phyloP scores from a whole-genome alignment of 2,329 filamentous ascomycete genomes.

The Pestalotiopsis sp. region DNA sequence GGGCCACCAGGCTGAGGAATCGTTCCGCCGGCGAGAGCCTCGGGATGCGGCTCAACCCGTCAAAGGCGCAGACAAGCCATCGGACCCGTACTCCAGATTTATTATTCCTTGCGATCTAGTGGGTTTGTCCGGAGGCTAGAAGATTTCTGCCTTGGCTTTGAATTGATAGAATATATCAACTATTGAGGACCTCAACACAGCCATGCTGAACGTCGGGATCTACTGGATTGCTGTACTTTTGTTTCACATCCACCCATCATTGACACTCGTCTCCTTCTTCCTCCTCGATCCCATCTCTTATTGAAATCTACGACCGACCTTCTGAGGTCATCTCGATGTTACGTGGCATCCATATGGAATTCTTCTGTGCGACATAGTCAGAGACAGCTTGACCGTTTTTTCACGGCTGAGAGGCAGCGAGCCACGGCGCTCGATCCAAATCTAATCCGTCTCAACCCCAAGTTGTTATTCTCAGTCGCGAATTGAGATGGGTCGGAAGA shows the following conservation, averaged over 20 bases:
- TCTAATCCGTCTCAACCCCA: neutral
- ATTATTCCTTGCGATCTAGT: neutral
- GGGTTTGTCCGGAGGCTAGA: too few species aligned
- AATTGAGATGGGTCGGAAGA: too few species aligned
- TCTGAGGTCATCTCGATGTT: neutral
- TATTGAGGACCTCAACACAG: too few species aligned
- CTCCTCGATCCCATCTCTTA: neutral
- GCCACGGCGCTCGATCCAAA: neutral
- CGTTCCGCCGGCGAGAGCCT: neutral
- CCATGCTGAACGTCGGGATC: too few species aligned
- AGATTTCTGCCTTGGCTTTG: too few species aligned
- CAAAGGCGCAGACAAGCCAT: neutral
- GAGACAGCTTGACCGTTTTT: neutral
- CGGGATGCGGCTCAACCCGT: neutral
- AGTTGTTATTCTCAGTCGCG: neutral
- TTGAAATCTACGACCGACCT: neutral
- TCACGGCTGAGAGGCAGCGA: neutral
- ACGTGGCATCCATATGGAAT: neutral
- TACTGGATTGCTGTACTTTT: too few species aligned
- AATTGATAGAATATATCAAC: too few species aligned
- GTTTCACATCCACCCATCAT: too few species aligned
- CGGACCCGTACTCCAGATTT: neutral
- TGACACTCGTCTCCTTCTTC: too few species aligned
- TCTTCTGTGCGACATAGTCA: neutral
- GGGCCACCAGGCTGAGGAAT: neutral